Base-by-base conservation (phyloP, 2,329 filamentous ascomycete genomes). In the Penicillium sclerotigenum region DNA sequence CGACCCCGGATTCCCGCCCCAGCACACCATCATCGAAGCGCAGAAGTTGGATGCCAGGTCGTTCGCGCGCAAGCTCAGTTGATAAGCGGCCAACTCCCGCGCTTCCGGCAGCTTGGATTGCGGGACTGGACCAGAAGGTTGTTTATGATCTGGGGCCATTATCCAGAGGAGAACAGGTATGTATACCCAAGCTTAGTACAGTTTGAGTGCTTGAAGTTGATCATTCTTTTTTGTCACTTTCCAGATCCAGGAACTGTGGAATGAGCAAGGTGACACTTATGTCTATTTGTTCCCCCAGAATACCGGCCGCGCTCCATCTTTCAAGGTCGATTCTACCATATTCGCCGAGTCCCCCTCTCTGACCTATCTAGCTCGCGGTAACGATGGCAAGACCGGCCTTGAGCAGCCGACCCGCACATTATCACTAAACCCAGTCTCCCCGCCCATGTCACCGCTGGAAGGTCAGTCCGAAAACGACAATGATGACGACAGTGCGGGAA, bases 251-350 rank as follows among this genome's bases (percentile, higher is more conserved):
- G 85, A 87, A 64, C 69, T 87, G 9, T 87, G 85, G 85, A 82
- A 86, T 61, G 81, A 84, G 4, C 68, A 79, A 45, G 84, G 81
- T n/a, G 83, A 87, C 67, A 86, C 83, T 14, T 78, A 80, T 58
- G 77, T 87, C n/a, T 83, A 87, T 63, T 75, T 87, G 14, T 86
- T 84, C 63, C 83, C 84, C 1, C 76, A 80, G 40, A 80, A 75
- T 16, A 81, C 82, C 20, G 79, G 79, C 51, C 80, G 79, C 65
- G 78, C 82, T 5, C 77, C 85, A 9, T 86, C 83, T 3, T 87
- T 87, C 75, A 82, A 80, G 57, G 73, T 87, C 53, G 78, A 86
- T 65, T 85, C 83, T 3, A 76, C 80, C 4, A 74, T 83, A 28
- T 83, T 86, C 61, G 77, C 80, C 28, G 80, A 83, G 29, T 87